Evolutionary conservation across 371 early-diverging fungal genomes (phyloP).

Genomic region (Smittium culicis): DNA sequence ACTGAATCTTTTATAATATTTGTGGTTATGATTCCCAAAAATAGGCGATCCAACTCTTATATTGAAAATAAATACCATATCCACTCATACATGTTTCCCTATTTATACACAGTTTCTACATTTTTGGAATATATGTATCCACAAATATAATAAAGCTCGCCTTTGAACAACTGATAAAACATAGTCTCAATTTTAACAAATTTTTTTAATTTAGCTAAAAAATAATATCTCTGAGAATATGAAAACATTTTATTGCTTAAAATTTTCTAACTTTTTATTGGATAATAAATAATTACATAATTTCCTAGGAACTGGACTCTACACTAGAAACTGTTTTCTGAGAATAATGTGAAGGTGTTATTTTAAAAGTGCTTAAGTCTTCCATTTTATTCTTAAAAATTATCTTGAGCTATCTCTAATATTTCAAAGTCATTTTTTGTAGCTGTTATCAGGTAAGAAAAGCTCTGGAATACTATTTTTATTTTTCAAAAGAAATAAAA

Average conservation of each 20-base stretch:
- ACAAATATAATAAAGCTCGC: background rate
- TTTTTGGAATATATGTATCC: background rate
- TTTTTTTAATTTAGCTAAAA: background rate
- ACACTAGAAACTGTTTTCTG: conserved; percentile 15
- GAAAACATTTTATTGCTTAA: background rate
- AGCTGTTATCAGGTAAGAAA: background rate
- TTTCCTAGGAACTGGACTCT: conserved; percentile 17
- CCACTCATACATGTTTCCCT: background rate
- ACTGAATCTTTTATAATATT: background rate
- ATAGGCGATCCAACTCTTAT: background rate
- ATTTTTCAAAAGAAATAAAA: background rate
- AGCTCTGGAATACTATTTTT: conserved; percentile 7
- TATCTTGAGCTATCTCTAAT: conserved; percentile 10
- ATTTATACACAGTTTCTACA: background rate
- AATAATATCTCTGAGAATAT: background rate
- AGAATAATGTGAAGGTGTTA: conserved; percentile 16
- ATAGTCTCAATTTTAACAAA: background rate
- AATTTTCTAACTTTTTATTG: background rate
- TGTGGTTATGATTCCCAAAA: background rate
- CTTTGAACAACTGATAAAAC: background rate
- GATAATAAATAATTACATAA: conserved; percentile 7
- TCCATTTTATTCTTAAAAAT: conserved; percentile 10
- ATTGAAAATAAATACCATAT: background rate
- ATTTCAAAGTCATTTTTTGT: background rate
- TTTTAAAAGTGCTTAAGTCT: conserved; percentile 19